These are phyloP conservation scores for Steccherinum ochraceum DNA, from an alignment of 768 basidiomycete species.

Conservation along the genomic window DNA sequence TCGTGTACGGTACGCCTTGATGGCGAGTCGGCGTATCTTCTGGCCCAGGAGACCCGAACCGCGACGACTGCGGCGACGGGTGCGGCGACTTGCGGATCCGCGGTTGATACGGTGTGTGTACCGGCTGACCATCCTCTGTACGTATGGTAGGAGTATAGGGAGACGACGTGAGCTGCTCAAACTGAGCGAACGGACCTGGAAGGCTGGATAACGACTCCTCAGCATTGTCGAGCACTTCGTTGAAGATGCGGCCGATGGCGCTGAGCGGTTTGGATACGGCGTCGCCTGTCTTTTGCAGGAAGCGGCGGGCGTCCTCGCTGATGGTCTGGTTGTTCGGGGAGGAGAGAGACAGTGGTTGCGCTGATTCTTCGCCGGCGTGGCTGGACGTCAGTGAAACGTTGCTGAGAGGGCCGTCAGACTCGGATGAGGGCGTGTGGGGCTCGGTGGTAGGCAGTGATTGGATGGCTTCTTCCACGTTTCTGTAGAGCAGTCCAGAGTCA, in stretches of 20 bases:
- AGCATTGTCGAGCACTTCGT: constrained; percentile 69
- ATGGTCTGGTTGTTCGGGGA: constrained; percentile 33
- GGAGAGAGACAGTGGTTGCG: constrained; percentile 66
- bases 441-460: constrained; percentile 37
- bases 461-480: constrained; percentile 58
- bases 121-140: constrained; percentile 16
- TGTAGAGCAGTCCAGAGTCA: constrained; percentile 15
- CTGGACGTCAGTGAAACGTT: constrained; percentile 21
- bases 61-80: constrained; percentile 17
- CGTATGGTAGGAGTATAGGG: constrained; percentile 13
- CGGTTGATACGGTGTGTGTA: constrained; percentile 70
- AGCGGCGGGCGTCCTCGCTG: constrained; percentile 68
- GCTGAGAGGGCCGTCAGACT: constrained; percentile 26
- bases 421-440: constrained; percentile 21
- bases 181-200: constrained; percentile 65
- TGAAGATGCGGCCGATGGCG: constrained; percentile 84
- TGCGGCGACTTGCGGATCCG: constrained; percentile 45
- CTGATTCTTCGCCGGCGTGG: constrained; percentile 85
- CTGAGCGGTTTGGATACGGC: constrained; percentile 87
- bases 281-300: constrained; percentile 88
- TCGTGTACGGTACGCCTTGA: constrained; percentile 29
- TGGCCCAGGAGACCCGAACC: constrained; percentile 30
- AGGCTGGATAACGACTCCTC: constrained; percentile 60
- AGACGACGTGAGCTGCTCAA: constrained; percentile 32
- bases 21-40: constrained; percentile 41